Percentiles rank a stretch among this genome's conserved stretches.
Conservation (phyloP, 176 grass and related monocot genomes). For the Aegilops bicornis region DNA sequence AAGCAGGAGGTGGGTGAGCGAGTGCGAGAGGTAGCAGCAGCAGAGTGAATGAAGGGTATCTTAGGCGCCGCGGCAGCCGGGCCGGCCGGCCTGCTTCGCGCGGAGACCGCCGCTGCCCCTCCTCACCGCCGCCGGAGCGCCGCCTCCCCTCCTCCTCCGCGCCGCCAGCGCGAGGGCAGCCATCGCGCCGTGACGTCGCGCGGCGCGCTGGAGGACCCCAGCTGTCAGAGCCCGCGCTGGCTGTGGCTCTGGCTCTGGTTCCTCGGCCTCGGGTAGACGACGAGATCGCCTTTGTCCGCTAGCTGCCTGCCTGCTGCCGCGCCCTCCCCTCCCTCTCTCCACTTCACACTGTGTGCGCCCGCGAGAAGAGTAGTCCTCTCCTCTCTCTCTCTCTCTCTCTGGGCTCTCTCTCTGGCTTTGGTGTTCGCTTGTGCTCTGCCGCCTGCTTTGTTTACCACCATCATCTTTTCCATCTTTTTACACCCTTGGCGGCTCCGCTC, state of each 20-base stretch:
- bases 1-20: background rate
- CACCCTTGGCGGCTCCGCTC: conserved; percentile 16
- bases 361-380: background rate
- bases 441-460: conserved; percentile 26
- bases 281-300: conserved; percentile 24
- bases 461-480: background rate
- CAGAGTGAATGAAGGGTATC: background rate
- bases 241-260: no score
- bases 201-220: background rate
- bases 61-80: conserved; percentile 95
- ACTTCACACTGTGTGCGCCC: background rate
- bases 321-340: background rate
- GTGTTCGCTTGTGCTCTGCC: conserved; percentile 17
- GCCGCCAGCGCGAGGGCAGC: conserved; percentile 57
- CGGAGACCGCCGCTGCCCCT: conserved; percentile 58
- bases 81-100: conserved; percentile 80
- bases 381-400: background rate
- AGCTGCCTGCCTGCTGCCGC: conserved; percentile 12
- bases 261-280: background rate
- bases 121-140: conserved; percentile 36
- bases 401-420: background rate
- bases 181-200: conserved; percentile 41
- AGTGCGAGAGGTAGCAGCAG: background rate
- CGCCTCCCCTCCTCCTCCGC: conserved; percentile 27
- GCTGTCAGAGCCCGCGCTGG: conserved; percentile 1